phyloP scores from a whole-genome alignment of 2,329 filamentous ascomycete genomes.

The Apiospora malaysiana region DNA sequence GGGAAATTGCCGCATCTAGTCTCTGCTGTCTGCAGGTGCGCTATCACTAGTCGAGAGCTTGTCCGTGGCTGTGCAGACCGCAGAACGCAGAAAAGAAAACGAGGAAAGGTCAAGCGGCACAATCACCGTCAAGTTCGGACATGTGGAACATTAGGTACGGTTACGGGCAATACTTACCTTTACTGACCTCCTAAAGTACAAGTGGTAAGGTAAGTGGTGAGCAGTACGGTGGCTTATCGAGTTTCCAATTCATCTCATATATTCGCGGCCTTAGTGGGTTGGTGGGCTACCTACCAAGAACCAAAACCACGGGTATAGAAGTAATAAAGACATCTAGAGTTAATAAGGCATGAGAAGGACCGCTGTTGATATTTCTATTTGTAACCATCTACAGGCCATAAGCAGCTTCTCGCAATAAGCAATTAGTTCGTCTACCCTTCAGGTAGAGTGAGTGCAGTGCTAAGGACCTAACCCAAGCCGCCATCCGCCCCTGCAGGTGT shows the following conservation, averaged over 20 bases:
- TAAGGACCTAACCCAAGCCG: neutral
- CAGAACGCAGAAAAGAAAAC: neutral
- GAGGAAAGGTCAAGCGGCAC: neutral
- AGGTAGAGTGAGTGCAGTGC: constrained; percentile 8
- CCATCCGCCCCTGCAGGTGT: neutral
- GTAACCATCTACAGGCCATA: neutral
- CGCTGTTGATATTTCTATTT: neutral
- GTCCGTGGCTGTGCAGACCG: neutral
- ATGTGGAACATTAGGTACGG: neutral
- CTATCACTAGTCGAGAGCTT: constrained; percentile 8
- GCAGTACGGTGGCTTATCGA: neutral
- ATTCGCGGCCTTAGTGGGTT: neutral
- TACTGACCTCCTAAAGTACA: too few relatives aligned
- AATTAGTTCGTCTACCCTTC: neutral
- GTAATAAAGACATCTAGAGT: neutral
- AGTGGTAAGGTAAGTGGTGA: neutral
- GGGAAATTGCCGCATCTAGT: constrained; percentile 18
- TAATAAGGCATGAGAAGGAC: neutral
- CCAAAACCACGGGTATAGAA: too few relatives aligned
- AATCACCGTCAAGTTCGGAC: neutral
- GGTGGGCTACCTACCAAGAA: neutral
- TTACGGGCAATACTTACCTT: neutral
- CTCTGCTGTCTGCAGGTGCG: neutral
- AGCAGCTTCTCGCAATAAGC: neutral
- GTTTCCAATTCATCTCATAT: neutral